A percentile compares a stretch with the other conserved stretches of the same genome.
Conservation (phyloP, 306 rosid species). For the Fragaria vesca region DNA sequence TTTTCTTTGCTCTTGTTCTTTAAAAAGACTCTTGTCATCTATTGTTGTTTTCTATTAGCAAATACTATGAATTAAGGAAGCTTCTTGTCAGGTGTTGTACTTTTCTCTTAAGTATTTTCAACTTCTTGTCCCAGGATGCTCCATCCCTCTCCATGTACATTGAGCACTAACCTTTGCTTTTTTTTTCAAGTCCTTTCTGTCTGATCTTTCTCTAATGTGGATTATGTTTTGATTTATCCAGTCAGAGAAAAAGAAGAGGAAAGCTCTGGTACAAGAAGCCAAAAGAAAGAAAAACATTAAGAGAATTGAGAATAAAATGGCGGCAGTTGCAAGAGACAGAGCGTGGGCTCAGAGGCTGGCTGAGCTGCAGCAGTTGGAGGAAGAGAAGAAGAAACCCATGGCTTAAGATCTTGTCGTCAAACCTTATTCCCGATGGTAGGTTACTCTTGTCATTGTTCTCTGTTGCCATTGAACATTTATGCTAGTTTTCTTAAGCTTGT, state of each 20-base stretch:
- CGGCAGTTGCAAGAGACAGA: conserved; percentile 90
- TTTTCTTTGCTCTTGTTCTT: background rate
- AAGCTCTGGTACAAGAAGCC: conserved; percentile 81
- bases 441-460: background rate
- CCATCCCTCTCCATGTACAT: background rate
- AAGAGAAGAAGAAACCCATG: conserved; percentile 58
- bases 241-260: conserved; percentile 72
- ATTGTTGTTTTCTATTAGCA: no score
- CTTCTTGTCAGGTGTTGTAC: background rate
- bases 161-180: background rate
- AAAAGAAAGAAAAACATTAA: conserved; percentile 61
- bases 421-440: conserved; percentile 9
- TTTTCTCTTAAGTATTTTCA: background rate
- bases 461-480: background rate
- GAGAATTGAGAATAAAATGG: conserved; percentile 89
- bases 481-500: background rate
- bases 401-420: conserved; percentile 30
- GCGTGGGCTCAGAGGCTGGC: conserved; percentile 66
- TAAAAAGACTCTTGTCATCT: background rate
- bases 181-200: background rate
- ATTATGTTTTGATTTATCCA: conserved; percentile 33
- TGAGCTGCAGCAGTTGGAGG: conserved; percentile 67
- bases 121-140: background rate
- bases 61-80: background rate
- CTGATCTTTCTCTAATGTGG: conserved; percentile 10